Percentiles rank a stretch among this genome's conserved stretches.
Evolutionary conservation across 768 basidiomycete species (phyloP).

Genomic region (Tricholoma sp.): DNA sequence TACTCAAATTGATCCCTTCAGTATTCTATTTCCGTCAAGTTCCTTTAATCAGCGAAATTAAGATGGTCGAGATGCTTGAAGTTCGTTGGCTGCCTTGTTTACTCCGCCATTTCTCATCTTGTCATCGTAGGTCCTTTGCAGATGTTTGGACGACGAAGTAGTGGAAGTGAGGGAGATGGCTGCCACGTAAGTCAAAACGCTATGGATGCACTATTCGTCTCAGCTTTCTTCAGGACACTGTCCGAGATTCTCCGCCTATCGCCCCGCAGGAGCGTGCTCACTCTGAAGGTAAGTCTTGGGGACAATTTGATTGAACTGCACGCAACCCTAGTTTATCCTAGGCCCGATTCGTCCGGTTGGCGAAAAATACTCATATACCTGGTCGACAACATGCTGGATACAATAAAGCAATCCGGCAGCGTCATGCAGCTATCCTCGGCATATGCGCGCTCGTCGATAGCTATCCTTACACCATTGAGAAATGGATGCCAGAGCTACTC

Average conservation of each 20-base stretch:
- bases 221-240: conserved; percentile 46
- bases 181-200: conserved; percentile 55
- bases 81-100: conserved; percentile 28
- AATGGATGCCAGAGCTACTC: conserved; percentile 86
- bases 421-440: conserved; percentile 92
- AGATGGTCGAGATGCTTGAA: conserved; percentile 77
- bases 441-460: conserved; percentile 90
- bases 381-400: conserved; percentile 59
- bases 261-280: conserved; percentile 69
- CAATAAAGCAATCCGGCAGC: conserved; percentile 64
- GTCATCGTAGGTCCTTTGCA: conserved; percentile 59
- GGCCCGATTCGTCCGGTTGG: conserved; percentile 77
- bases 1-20: conserved; percentile 16
- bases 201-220: background rate
- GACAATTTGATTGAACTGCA: conserved; percentile 1
- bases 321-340: conserved; percentile 19
- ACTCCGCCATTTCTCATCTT: background rate
- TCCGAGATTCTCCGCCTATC: conserved; percentile 82
- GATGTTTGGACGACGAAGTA: conserved; percentile 81
- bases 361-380: conserved; percentile 65
- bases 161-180: conserved; percentile 91
- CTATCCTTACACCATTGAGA: conserved; percentile 93
- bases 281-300: conserved; percentile 52
- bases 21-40: conserved; percentile 88
- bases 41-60: conserved; percentile 71